A percentile compares a stretch with the other conserved stretches of the same genome.
phyloP scores from a whole-genome alignment of 176 grass and related monocot species.

The Eremochloa ophiuroides region DNA sequence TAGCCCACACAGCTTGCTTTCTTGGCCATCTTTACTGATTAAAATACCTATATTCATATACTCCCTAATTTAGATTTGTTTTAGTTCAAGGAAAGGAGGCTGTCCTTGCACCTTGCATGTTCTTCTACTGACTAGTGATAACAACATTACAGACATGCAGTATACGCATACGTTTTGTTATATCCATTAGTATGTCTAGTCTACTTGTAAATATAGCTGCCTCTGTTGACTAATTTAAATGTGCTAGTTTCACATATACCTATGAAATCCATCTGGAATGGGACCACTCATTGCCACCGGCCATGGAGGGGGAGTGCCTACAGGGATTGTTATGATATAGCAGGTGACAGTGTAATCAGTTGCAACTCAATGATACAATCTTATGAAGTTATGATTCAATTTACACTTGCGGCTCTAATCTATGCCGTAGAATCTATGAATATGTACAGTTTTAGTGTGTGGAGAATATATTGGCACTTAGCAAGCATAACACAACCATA shows the following conservation, averaged over 20 bases:
- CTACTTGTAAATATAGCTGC: background rate
- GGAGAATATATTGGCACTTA: background rate
- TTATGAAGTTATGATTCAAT: background rate
- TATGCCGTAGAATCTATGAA: background rate
- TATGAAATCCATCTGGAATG: background rate
- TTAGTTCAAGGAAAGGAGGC: background rate
- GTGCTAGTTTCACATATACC: background rate
- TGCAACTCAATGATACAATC: background rate
- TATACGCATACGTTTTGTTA: background rate
- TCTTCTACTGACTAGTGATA: background rate
- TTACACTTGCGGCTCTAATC: slow-evolving; percentile 3
- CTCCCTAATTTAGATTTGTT: background rate
- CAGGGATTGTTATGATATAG: background rate
- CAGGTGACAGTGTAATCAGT: background rate
- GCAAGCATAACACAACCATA: slow-evolving; percentile 9
- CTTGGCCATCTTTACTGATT: background rate
- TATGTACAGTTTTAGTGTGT: background rate
- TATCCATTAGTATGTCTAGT: background rate
- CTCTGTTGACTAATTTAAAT: background rate
- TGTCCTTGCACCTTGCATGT: background rate
- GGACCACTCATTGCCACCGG: background rate
- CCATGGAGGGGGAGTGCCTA: background rate
- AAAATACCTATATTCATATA: background rate
- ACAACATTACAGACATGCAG: background rate
- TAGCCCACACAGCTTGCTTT: slow-evolving; percentile 5